Base-by-base conservation (phyloP, 2,329 filamentous ascomycete species). In the Colletotrichum acutatum region DNA sequence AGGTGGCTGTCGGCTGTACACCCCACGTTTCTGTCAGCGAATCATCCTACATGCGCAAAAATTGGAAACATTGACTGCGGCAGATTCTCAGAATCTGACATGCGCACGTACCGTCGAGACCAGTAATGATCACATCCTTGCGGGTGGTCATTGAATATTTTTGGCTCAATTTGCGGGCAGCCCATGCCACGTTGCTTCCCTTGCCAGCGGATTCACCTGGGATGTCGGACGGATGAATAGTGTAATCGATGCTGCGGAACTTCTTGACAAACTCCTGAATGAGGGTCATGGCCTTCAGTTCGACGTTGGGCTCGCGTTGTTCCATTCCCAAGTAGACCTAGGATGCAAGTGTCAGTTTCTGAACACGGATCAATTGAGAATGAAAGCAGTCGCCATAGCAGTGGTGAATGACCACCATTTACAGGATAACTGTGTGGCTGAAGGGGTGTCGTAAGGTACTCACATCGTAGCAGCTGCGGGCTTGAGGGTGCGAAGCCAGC, bases 271-370 rank as follows among this genome's bases (percentile, higher is more conserved):
- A 94, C 72, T 89, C 87, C 59, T 89, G 86, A n/a, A 91, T 86
- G 19, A 94, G 84, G 9, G 84, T 85, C 71, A 87, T 83, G 12
- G 92, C 92, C 81, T 94, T 94, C 60, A 86, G 81, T 72, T 90
- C 87, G 12, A 86, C 89, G 59, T 89, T 86, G 62, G 84, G 82
- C 79, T 94, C 92, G 71, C 92, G 90, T 77, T 91, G 84, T 78
- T 94, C 92, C 92, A 94, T 94, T 26, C 90, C 92, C 34, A 94
- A 86, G 78, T 91, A 94, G 66, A 94, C 84, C 92, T 94, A 74
- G 49, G 4, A 14, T 37, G 32, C 60, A 30, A 26, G 37, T 49
- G 52, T 75, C 68, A 74, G 76, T n/a, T 3, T 26, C 37, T 64
- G 22, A 9, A 49, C 19, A 19, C 7, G 42, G n/a, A n/a, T 49